Evolutionary conservation across 164 flowering plant genomes (phyloP), one percentile per base, ranked within the genome.

Genomic region (Sextonia rubra): DNA sequence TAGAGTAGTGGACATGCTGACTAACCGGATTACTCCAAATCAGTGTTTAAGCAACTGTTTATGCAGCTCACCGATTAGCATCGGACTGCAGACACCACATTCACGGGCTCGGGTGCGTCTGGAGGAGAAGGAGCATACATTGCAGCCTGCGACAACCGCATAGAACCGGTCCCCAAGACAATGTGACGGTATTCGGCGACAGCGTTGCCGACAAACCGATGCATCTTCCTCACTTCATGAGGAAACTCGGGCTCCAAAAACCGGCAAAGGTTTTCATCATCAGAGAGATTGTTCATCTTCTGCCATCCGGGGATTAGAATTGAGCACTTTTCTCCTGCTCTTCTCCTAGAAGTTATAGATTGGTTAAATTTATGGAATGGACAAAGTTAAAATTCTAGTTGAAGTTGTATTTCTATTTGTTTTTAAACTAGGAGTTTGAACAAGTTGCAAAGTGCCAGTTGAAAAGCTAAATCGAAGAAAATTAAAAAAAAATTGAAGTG

Each of bases 121-220:
- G 72, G 60, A 0, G 88, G 82, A n/a, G 89, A 75, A 5, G 93
- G 86, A 23, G 97, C 98, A 75, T 84, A 93, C 0, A 96, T 79
- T 7, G 85, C 95, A 14, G 97, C 97, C 76, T 85, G 88, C 68
- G 71, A 85, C 24, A 96, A 91, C 82, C 93, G 99, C 0, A 91
- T 81, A 0, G 98, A 92, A 24, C 97, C 99, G 0, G 97, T 93
- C 12, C 98, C 99, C 4, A 93, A 97, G 17, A 96, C 88, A 27
- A 93, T 84, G 70, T 90, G 76, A 0, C 83, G 87, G 56, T 74
- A 89, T 4, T 86, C 83, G 0, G 94, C 85, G 24, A 83, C 77
- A 0, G 99, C 98, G 69, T 96, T 96, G 0, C 97, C 96, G 0
- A 96, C 99, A 47, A 85, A 60, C 2, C 69, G 70, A 75, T 96